Percentiles rank a stretch among this genome's conserved stretches.
phyloP scores from a whole-genome alignment of 2,329 filamentous ascomycete genomes.

The Cladosporium velox region DNA sequence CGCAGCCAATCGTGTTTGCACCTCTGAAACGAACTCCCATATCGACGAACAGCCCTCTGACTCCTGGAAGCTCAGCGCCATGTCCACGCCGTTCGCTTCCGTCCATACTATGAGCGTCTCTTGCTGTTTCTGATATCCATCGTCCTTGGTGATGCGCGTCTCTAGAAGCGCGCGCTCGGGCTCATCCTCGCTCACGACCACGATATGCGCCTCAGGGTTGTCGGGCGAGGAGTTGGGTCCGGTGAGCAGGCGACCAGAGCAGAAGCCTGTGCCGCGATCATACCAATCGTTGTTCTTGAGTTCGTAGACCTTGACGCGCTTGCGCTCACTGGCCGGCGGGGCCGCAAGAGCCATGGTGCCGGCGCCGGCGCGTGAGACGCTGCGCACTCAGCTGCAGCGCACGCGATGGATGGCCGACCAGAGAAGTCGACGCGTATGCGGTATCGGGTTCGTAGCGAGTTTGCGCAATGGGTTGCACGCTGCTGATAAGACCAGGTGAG shows the following conservation, averaged over 20 bases:
- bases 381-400: constrained; percentile 15
- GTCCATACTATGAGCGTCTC: constrained; percentile 99
- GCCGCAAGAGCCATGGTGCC: constrained; percentile 37
- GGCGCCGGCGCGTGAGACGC: constrained; percentile 16
- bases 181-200: constrained; percentile 92
- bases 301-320: constrained; percentile 97
- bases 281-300: constrained; percentile 99
- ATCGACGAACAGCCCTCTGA: constrained; percentile 90
- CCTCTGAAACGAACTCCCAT: constrained; percentile 89
- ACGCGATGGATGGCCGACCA: constrained; percentile 5
- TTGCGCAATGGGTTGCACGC: constrained; percentile 4
- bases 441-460: neutral
- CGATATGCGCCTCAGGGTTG: constrained; percentile 71
- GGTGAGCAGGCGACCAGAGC: constrained; percentile 72
- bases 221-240: constrained; percentile 54
- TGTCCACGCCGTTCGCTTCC: constrained; percentile 85
- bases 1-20: constrained; percentile 73
- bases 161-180: constrained; percentile 81
- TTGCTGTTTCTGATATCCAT: constrained; percentile 98
- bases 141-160: constrained; percentile 87
- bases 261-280: constrained; percentile 94
- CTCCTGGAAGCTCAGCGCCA: constrained; percentile 98
- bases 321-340: constrained; percentile 49
- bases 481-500: neutral
- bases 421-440: constrained; percentile 6